Conservation (phyloP, 176 grass and related monocot genomes). For the Ampelocalamus luodianensis region DNA sequence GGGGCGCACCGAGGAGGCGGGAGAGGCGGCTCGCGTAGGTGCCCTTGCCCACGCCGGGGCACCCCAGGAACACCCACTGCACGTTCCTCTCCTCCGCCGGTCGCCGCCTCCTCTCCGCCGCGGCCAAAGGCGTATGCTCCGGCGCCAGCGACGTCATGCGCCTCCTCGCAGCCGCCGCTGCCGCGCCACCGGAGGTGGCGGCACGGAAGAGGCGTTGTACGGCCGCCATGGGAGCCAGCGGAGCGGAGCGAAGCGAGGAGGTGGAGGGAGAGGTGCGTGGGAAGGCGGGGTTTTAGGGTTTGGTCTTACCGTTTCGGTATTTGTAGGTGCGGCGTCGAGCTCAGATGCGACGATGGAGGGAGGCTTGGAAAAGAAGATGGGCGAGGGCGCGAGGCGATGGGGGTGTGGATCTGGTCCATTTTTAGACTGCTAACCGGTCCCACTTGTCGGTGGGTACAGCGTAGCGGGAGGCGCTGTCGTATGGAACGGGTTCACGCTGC, state of each 20-base stretch:
- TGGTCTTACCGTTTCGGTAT: constrained; percentile 17
- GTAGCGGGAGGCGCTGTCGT: no score
- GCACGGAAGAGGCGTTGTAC: constrained; percentile 56
- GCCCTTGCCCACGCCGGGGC: constrained; percentile 90
- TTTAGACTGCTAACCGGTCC: fast-evolving
- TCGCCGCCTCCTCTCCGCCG: constrained; percentile 23
- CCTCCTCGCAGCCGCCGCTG: constrained; percentile 35
- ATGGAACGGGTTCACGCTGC: background rate
- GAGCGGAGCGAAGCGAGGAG: background rate
- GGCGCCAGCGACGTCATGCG: constrained; percentile 50
- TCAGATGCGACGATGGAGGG: constrained; percentile 29
- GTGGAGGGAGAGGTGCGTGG: background rate
- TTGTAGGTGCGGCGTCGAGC: constrained; percentile 38
- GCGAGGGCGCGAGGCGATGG: background rate
- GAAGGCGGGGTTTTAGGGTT: constrained; percentile 37
- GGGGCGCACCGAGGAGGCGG: constrained; percentile 76
- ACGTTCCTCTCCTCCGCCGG: constrained; percentile 65
- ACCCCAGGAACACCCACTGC: constrained; percentile 97
- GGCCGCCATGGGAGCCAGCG: constrained; percentile 56
- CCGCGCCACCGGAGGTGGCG: constrained; percentile 7
- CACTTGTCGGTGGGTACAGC: background rate
- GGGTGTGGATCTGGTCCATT: constrained; percentile 26
- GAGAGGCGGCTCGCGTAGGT: constrained; percentile 87
- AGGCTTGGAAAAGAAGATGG: constrained; percentile 38
- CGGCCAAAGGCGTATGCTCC: constrained; percentile 7